Evolutionary conservation across 805 yeast genomes (phyloP).

Genomic region (Nakazawaea wickerhamii): DNA sequence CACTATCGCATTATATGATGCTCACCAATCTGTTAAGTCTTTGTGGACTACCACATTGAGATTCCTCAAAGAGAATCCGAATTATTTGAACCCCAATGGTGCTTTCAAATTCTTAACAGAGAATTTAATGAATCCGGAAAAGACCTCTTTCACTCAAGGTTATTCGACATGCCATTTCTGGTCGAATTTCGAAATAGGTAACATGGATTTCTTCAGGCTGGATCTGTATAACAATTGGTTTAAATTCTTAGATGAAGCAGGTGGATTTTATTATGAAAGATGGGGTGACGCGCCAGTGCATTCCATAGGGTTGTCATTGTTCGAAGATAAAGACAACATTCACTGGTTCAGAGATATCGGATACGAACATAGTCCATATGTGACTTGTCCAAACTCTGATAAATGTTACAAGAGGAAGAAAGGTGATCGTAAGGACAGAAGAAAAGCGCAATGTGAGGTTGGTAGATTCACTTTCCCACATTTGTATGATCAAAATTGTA

Average conservation of each 20-base stretch:
- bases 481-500: slow-evolving; percentile 52
- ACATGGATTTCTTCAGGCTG: slow-evolving; percentile 72
- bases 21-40: slow-evolving; percentile 54
- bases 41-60: slow-evolving; percentile 68
- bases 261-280: slow-evolving; percentile 84
- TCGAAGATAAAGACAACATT: slow-evolving; percentile 60
- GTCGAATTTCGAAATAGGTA: slow-evolving; percentile 84
- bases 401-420: slow-evolving; percentile 29
- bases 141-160: slow-evolving; percentile 32
- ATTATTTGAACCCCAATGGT: slow-evolving; percentile 50
- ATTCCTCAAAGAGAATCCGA: slow-evolving; percentile 50
- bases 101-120: slow-evolving; percentile 50
- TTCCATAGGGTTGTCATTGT: slow-evolving; percentile 64
- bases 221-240: slow-evolving; percentile 58
- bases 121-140: slow-evolving; percentile 44
- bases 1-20: slow-evolving; percentile 63
- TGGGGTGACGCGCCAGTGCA: slow-evolving; percentile 97
- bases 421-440: slow-evolving; percentile 21
- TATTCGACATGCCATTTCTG: slow-evolving; percentile 77
- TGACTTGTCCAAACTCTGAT: slow-evolving; percentile 64
- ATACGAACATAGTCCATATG: slow-evolving; percentile 68
- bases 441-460: slow-evolving; percentile 24
- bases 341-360: slow-evolving; percentile 91
- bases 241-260: slow-evolving; percentile 55
- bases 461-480: slow-evolving; percentile 21